Evolutionary conservation across 352 stramenopile genomes (phyloP).

Genomic region (Globisporangium canariense): DNA sequence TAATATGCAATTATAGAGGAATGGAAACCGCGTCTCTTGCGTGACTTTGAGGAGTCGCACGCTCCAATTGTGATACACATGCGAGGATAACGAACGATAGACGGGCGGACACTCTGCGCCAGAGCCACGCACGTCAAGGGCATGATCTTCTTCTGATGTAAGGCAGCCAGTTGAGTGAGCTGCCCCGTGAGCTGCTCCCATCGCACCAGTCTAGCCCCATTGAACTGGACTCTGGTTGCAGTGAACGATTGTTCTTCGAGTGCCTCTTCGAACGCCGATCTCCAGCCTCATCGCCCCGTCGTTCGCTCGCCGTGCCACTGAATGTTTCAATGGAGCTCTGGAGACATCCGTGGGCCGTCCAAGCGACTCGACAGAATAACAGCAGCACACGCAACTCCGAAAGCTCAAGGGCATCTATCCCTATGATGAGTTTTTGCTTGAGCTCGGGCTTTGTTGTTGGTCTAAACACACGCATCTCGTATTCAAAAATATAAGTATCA

Average conservation of each 20-base stretch:
- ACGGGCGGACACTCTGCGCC: not conserved
- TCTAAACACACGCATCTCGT: constrained; percentile 1
- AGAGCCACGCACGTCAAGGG: not conserved
- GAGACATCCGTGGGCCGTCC: no score
- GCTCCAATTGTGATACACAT: not conserved
- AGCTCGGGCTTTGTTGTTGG: not conserved
- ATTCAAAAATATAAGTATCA: constrained; percentile 1
- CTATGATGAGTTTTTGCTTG: no score
- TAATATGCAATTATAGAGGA: not conserved
- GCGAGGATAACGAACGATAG: not conserved
- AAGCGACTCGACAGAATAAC: no score
- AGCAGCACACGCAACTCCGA: no score
- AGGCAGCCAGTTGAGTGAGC: not conserved
- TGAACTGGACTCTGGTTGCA: no score
- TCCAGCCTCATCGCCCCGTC: no score
- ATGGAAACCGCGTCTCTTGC: not conserved
- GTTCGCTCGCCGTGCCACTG: no score
- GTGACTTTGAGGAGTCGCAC: not conserved
- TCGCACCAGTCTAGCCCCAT: not conserved
- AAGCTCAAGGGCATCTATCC: no score
- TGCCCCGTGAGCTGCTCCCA: not conserved
- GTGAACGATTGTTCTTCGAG: no score
- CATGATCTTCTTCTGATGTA: not conserved
- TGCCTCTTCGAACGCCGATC: no score
- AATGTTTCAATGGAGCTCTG: no score